Evolutionary conservation across 345 rosid species (phyloP).

Genomic region (Kernera saxatilis): DNA sequence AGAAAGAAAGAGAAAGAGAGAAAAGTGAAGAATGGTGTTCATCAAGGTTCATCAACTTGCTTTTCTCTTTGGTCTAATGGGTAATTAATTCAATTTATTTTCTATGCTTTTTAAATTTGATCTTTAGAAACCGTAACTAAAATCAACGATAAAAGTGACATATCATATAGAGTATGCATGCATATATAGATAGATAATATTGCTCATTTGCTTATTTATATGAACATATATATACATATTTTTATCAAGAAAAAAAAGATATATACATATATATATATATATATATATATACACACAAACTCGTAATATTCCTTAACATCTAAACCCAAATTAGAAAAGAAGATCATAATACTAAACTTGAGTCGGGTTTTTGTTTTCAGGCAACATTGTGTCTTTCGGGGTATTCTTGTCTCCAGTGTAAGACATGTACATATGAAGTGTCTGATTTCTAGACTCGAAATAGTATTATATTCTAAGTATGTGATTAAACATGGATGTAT

Average conservation of each 20-base stretch:
- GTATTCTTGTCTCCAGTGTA: constrained; percentile 82
- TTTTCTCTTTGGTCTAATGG: constrained; percentile 62
- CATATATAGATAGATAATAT: not conserved
- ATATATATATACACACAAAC: not conserved
- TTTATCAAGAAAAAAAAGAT: too few species aligned
- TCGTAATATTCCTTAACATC: not conserved
- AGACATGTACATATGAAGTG: constrained; percentile 22
- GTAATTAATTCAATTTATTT: constrained; percentile 25
- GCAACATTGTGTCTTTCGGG: constrained; percentile 62
- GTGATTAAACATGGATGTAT: not conserved
- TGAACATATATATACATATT: not conserved
- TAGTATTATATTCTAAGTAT: not conserved
- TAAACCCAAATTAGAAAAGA: not conserved
- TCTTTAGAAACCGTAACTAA: not conserved
- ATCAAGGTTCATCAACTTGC: constrained; percentile 36
- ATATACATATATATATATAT: not conserved
- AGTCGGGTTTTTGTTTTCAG: constrained; percentile 24
- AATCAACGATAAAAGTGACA: not conserved
- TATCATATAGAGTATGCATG: not conserved
- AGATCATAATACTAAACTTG: not conserved
- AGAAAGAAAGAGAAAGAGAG: not conserved
- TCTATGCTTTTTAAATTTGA: not conserved
- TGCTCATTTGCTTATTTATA: not conserved
- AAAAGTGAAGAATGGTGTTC: constrained; percentile 37
- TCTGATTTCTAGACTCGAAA: not conserved